Base-by-base conservation (phyloP, 1,284 basidiomycete genomes). In the Austroboletus olivaceoglutinosus region DNA sequence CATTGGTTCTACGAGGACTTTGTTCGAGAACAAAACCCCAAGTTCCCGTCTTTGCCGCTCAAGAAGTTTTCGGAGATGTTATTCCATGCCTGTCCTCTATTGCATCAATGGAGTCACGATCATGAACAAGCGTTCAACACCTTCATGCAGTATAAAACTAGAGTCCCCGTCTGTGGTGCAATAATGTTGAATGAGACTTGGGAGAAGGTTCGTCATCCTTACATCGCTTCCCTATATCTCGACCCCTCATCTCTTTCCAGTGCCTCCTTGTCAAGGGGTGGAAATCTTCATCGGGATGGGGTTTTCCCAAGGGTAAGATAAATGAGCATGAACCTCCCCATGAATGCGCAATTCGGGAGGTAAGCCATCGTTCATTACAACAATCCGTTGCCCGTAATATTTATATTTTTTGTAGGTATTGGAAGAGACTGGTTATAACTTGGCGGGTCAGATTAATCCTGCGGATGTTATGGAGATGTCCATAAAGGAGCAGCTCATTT, bases 1-100 rank as follows among this genome's bases (percentile, higher is more conserved):
- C 96, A 99, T 70, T 99, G 97, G 97, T 99, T 94, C 72, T 99
- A 99, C 68, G 96, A 99, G 74, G 97, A 99, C 71, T 99, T 98
- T 63, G 85, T 99, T 55, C 89, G 96, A 39, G 91, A 93, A 67
- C 80, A 89, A 67, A 93, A 97, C 59, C 87, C 89, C 2, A 82
- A 85, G 49, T 83, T 98, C 33, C 95, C 94, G 1, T 91, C 93
- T 1, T 77, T 93, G 54, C 82, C 85, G 21, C 83, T 99, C 60
- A 94, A 96, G 74, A 87, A 86, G 60, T 99, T 99, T 73, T 96
- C 93, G n/a, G 86, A 89, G 44, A 87, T 92, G 73, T 77, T 99
- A 60, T 94, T 98, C 70, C 81, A 83, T 56, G 81, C 85, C 44
- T 93, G 89, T 66, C 89, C 91, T 9, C 70, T 93, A 39, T 75